Base-by-base conservation (phyloP, 352 stramenopile species). In the Phytophthora boehmeriae region DNA sequence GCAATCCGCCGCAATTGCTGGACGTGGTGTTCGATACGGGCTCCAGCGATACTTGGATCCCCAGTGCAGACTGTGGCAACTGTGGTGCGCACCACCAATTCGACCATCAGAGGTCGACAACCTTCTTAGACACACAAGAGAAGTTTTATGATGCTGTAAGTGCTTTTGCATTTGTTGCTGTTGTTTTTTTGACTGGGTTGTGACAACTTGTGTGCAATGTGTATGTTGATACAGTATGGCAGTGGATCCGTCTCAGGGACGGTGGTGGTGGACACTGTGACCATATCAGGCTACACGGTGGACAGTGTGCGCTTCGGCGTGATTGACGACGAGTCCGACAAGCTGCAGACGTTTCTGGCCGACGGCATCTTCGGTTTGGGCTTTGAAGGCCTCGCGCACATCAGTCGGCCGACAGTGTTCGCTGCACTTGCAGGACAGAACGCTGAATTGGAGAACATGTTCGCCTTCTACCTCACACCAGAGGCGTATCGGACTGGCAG, bases 351-450 rank as follows among this genome's bases (percentile, higher is more conserved):
- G 38, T 96, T 96, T 54, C 75, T 95, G 20, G 89, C 90, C 20
- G 90, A 97, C 65, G 88, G 90, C 19, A 94, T 97, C 58, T 89
- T 94, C 36, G 90, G 89, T 3, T 52, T 97, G 16, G 88, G 71
- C 2, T 97, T 97, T 48, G 76, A 89, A 42, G 86, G 86, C n/a
- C 78, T 97, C 8, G 86, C 86, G 41, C 89, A 93, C 59, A 93
- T 97, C 59, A 95, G 75, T 44, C 78, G 81, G 10, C 90, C 90
- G 19, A 97, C 90, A 14, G 59, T 96, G 9, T 92, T 96, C 59
- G 72, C 89, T 51, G 61, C 69, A 28, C 75, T 95, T 16, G 76
- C 80, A 39, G 59, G 69, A 22, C 65, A 93, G 41, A 88, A 92
- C 49, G 73, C 83, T 8, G 77, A 81, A 16, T 61, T 96, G 44